Evolutionary conservation across 2,329 filamentous ascomycete species (phyloP).

Genomic region (Periconia sp.): DNA sequence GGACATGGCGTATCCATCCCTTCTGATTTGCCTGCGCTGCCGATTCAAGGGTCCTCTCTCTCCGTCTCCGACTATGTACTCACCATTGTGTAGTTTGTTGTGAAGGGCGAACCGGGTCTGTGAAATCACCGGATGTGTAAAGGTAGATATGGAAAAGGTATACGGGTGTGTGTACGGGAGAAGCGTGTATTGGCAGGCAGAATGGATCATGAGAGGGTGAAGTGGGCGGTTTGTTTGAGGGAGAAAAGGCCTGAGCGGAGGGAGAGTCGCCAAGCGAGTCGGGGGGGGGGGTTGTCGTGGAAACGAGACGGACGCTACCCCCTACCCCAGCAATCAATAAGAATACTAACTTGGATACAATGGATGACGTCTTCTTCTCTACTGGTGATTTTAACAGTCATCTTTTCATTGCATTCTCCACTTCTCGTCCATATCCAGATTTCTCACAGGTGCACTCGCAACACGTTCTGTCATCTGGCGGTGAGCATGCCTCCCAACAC

Average conservation of each 20-base stretch:
- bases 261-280: neutral
- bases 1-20: neutral
- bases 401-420: neutral
- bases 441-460: neutral
- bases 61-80: slow-evolving; percentile 1
- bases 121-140: neutral
- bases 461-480: neutral
- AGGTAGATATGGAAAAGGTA: neutral
- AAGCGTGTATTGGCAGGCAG: neutral
- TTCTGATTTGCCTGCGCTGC: neutral
- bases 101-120: neutral
- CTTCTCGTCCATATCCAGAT: neutral
- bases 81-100: slow-evolving; percentile 5
- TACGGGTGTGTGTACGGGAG: neutral
- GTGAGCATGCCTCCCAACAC: neutral
- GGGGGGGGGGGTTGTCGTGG: neutral
- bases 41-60: neutral
- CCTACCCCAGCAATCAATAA: neutral
- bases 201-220: neutral
- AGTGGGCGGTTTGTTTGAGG: slow-evolving; percentile 6
- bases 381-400: neutral
- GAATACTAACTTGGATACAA: too few species aligned
- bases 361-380: too few species aligned
- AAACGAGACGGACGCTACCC: neutral
- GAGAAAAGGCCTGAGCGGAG: neutral